Evolutionary conservation across 2,329 filamentous ascomycete species (phyloP).

Genomic region (Fusarium chlamydosporum): DNA sequence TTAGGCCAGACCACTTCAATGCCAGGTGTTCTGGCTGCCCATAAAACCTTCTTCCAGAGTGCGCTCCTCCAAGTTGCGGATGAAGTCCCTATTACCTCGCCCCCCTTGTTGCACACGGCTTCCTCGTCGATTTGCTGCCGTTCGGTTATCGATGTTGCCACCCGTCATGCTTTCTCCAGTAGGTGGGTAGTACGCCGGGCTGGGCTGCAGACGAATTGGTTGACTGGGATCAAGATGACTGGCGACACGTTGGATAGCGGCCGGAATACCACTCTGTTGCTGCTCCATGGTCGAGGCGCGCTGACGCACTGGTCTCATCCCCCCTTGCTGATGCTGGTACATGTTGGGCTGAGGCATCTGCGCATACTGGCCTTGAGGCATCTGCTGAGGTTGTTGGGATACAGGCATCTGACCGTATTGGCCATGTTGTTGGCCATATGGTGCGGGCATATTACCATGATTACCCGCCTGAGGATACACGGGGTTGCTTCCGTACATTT

Average conservation of each 20-base stretch:
- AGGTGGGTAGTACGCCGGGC: slow-evolving; percentile 96
- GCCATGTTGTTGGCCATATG: slow-evolving; percentile 80
- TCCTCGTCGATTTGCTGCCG: slow-evolving; percentile 77
- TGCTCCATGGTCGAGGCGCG: slow-evolving; percentile 97
- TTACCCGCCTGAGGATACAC: slow-evolving; percentile 77
- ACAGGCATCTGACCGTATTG: slow-evolving; percentile 82
- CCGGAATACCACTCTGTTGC: slow-evolving; percentile 91
- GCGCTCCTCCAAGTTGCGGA: slow-evolving; percentile 92
- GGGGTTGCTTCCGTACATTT: slow-evolving; percentile 85
- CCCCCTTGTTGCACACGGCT: slow-evolving; percentile 76
- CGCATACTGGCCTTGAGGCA: slow-evolving; percentile 75
- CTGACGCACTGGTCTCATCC: slow-evolving; percentile 81
- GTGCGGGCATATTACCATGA: slow-evolving; percentile 70
- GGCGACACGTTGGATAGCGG: slow-evolving; percentile 92
- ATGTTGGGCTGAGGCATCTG: slow-evolving; percentile 66
- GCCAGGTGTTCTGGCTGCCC: slow-evolving; percentile 72
- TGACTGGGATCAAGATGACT: slow-evolving; percentile 95
- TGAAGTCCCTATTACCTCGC: slow-evolving; percentile 85
- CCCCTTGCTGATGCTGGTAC: slow-evolving; percentile 76
- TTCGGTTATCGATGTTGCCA: slow-evolving; percentile 67
- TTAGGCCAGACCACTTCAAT: slow-evolving; percentile 65
- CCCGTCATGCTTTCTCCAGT: slow-evolving; percentile 82
- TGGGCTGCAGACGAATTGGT: slow-evolving; percentile 93
- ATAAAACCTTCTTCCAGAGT: slow-evolving; percentile 94
- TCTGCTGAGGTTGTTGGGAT: slow-evolving; percentile 75